Base-by-base conservation (phyloP, 1,284 basidiomycete genomes). In the Wolfiporia cocos region DNA sequence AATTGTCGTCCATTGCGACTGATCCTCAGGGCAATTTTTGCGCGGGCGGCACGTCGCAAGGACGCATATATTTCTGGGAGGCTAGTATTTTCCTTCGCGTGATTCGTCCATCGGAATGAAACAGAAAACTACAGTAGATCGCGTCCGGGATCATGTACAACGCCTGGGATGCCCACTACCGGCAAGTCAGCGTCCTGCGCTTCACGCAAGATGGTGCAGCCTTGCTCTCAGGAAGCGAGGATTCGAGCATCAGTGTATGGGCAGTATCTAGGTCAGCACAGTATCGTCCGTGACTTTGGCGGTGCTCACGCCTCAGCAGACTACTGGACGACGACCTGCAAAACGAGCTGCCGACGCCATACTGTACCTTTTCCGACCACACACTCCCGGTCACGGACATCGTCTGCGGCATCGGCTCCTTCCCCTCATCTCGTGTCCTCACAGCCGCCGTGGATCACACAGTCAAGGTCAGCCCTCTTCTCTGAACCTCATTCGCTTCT, bases 61-160 rank as follows among this genome's bases (percentile, higher is more conserved):
- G 95, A 21, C 81, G 92, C 39, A 78, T 98, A 54, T 94, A 93
- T 58, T 65, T 99, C 1, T 99, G 95, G 95, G 92, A 96, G 86
- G 92, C 82, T 52, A 54, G 80, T 70, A 37, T 15, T 24, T 37
- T 34, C 41, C 24, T 26, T 36, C 14, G 22, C 26, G 9, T 29
- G 19, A 41, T 18, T 10, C 21, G 10, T 32, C 23, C 32, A 37
- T 31, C 17, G 22, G 35, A 42, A 37, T 47, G 39, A 56, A 50
- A 53, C 48, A 34, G 15, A 36, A 50, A 49, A 49, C 39, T 55
- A 48, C 49, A 59, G 57, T 65, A 96, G 90, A 73, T 93, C 53
- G 74, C 86, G 2, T 95, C 92, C 3, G 95, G 95, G 5, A 82
- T 91, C 32, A 71, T 99, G 34, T 86, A 87, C 63, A 81, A 87